phyloP scores from a whole-genome alignment of 345 rosid genomes.

The Gossypium turneri region DNA sequence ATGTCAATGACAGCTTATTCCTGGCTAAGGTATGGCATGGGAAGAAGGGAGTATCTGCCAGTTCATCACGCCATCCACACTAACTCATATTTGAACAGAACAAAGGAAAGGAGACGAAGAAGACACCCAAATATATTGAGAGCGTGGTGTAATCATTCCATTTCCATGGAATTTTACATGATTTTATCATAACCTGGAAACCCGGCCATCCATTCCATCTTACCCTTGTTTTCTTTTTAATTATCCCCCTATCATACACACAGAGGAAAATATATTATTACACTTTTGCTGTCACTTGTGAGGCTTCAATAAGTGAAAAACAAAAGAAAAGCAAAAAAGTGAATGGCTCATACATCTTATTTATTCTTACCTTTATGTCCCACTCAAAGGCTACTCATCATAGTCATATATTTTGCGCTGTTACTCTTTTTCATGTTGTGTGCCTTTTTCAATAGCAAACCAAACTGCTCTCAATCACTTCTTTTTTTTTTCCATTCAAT shows the following conservation, averaged over 20 bases:
- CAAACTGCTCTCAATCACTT: not conserved
- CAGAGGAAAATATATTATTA: not conserved
- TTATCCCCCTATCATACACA: not conserved
- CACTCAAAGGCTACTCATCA: constrained; percentile 11
- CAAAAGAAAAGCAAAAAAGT: not conserved
- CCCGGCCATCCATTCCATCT: constrained; percentile 13
- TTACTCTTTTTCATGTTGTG: not conserved
- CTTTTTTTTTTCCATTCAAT: not conserved
- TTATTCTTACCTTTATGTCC: not conserved
- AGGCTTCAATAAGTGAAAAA: not conserved
- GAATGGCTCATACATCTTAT: not conserved
- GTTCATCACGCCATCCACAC: not conserved
- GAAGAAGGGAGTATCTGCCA: not conserved
- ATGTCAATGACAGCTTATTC: constrained; percentile 21
- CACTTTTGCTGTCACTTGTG: constrained; percentile 7
- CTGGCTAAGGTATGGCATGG: not conserved
- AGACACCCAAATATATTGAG: not conserved
- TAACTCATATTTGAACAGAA: not conserved
- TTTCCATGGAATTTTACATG: constrained; percentile 19
- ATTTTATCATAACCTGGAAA: constrained; percentile 15
- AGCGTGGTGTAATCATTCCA: constrained; percentile 26
- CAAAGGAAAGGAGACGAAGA: not conserved
- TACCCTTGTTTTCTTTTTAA: not conserved
- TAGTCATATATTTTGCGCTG: not conserved
- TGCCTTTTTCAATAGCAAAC: not conserved